Evolutionary conservation across 345 rosid genomes (phyloP).

Genomic region (Cardamine resedifolia): DNA sequence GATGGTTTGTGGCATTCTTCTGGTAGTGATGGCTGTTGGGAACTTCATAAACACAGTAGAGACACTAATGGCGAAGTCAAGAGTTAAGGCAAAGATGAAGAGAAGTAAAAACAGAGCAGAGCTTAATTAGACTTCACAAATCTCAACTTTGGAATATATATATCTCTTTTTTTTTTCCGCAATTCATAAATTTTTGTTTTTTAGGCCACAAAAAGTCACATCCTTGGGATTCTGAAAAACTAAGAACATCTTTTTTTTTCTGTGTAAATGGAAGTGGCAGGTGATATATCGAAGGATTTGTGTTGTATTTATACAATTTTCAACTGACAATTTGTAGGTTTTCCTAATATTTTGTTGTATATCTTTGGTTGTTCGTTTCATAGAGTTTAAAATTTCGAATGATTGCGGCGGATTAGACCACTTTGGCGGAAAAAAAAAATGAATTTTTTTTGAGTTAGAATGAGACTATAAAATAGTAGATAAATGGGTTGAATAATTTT

Average conservation of each 20-base stretch:
- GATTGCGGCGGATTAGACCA: no score
- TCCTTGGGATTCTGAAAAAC: slow-evolving; percentile 12
- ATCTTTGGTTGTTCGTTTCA: no score
- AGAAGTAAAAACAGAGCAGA: slow-evolving; percentile 81
- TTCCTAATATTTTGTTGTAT: background rate
- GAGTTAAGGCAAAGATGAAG: slow-evolving; percentile 97
- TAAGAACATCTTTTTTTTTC: background rate
- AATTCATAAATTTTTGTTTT: slow-evolving; percentile 5
- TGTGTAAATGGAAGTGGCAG: slow-evolving; percentile 34
- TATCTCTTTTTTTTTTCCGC: background rate
- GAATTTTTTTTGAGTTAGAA: no score
- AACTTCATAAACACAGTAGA: slow-evolving; percentile 83
- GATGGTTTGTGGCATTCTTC: slow-evolving; percentile 70
- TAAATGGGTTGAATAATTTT: no score
- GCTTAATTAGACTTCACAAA: slow-evolving; percentile 43
- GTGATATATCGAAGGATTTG: slow-evolving; percentile 3
- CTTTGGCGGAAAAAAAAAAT: no score
- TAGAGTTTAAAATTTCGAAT: no score
- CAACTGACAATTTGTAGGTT: background rate
- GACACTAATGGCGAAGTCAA: slow-evolving; percentile 79
- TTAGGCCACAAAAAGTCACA: background rate
- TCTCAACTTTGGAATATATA: background rate
- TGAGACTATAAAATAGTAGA: no score
- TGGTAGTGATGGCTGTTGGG: slow-evolving; percentile 92
- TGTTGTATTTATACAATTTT: slow-evolving; percentile 16